Conservation (phyloP, 805 yeast species). For the Sporopachydermia lactativora region DNA sequence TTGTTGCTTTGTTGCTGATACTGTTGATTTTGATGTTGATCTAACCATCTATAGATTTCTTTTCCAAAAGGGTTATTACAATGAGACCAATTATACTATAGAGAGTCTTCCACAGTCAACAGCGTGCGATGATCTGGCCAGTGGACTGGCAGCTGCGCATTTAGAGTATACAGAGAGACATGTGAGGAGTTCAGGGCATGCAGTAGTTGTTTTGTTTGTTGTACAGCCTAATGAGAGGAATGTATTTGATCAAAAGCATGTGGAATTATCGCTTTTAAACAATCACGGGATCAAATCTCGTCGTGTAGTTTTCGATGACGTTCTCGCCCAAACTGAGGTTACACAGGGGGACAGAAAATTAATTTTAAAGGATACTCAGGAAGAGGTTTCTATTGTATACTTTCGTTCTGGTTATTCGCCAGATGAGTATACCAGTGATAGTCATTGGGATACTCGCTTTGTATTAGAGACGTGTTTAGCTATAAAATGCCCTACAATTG, state of each 20-base stretch:
- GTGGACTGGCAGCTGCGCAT: conserved; percentile 57
- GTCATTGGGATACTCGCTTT: conserved; percentile 68
- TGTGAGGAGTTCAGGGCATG: conserved; percentile 10
- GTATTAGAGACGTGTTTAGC: conserved; percentile 62
- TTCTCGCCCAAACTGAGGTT: conserved; percentile 28
- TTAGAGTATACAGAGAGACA: conserved; percentile 28
- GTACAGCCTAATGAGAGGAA: conserved; percentile 82
- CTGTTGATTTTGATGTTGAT: too few relatives aligned
- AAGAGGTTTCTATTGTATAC: conserved; percentile 79
- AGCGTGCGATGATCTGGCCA: conserved; percentile 47
- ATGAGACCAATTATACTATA: conserved; percentile 12
- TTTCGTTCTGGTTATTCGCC: conserved; percentile 87
- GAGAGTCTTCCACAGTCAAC: conserved; percentile 50
- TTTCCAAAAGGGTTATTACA: too few relatives aligned
- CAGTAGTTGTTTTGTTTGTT: conserved; percentile 46
- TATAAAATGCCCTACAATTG: conserved; percentile 80
- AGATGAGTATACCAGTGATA: conserved; percentile 49
- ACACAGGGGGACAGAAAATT: conserved; percentile 30
- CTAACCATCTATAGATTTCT: too few relatives aligned
- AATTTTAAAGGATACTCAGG: conserved; percentile 36
- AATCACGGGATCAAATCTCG: conserved; percentile 43
- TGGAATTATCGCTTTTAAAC: conserved; percentile 57
- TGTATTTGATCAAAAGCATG: conserved; percentile 77
- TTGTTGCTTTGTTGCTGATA: conserved; percentile 7
- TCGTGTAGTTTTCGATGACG: conserved; percentile 55